Evolutionary conservation across 164 flowering plant genomes (phyloP).

Genomic region (Magnolia kwangsiensis): DNA sequence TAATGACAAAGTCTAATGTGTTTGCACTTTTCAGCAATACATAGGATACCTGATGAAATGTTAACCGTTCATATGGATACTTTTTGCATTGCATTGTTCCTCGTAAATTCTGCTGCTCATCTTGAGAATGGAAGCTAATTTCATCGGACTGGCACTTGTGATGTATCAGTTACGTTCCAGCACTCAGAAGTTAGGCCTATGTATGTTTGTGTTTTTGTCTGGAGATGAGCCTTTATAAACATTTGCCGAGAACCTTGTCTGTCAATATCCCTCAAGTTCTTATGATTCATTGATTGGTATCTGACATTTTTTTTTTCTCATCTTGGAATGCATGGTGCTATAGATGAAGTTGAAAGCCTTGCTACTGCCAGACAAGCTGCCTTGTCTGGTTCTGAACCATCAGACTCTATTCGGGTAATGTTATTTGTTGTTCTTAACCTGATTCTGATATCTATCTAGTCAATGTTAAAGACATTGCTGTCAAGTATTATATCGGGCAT

Average conservation of each 20-base stretch:
- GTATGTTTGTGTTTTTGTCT: too few relatives aligned
- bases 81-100: too few relatives aligned
- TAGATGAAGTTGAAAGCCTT: slow-evolving; percentile 99
- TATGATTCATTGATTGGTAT: neutral
- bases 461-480: neutral
- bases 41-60: too few relatives aligned
- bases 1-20: too few relatives aligned
- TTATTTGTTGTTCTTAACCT: neutral
- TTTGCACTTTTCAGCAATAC: too few relatives aligned
- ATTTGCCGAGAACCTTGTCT: neutral
- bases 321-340: slow-evolving; percentile 12
- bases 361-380: slow-evolving; percentile 99
- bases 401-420: slow-evolving; percentile 87
- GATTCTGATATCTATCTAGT: neutral
- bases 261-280: neutral
- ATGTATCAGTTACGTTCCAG: too few relatives aligned
- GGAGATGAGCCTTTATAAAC: too few relatives aligned
- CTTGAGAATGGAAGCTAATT: too few relatives aligned
- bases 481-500: neutral
- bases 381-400: slow-evolving; percentile 97
- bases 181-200: too few relatives aligned
- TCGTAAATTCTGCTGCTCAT: too few relatives aligned
- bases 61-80: too few relatives aligned
- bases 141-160: too few relatives aligned
- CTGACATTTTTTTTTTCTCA: neutral